Evolutionary conservation across 202 grass and related monocot genomes (phyloP), one percentile per base, ranked within the genome.

Genomic region (Schoenoplectus triqueter): DNA sequence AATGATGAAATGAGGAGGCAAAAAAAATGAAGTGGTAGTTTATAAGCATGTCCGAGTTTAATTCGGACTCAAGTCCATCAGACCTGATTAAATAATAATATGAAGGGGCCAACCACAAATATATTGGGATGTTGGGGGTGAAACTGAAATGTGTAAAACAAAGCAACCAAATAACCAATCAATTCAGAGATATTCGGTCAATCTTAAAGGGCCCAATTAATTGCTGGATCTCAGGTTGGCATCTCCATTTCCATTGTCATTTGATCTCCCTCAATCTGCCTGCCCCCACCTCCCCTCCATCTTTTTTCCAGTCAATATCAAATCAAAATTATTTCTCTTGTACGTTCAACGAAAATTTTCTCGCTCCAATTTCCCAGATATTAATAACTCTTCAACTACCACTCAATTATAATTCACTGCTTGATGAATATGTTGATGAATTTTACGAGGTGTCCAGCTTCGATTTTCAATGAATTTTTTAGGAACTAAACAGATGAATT

Each of bases 201-300:
- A 82, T 82, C 47, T 82, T 22, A 41, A 68, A 82, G 47, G 80
- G 64, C 64, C 63, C 64, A 39, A 51, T 68, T 82, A 81, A 77
- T 56, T 11, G 59, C 7, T 54, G 15, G 4, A 66, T 61, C 41
- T 81, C 78, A 17, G 8, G 62, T 81, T 18, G 45, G 17, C 64
- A 64, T 31, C 31, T 31, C 31, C 31, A 31, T 51, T 55, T 51
- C 47, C 64, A n/a, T 22, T 18, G 31, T 82, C 47, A 82, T 52
- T 66, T 61, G 19, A 31, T 31, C 44, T 6, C 40, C 13, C 57
- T 65, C 47, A 10, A 10, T 14, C 22, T 7, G 14, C 13, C 4
- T 1, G 6, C 44, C 39, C 57, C 44, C 44, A 31, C 31, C 31
- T 31, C 31, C 31, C 31, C 31, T 31, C 31, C 31, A 31, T 31